Conservation (phyloP, 495 filamentous ascomycete species). For the Trichoderma parareesei region DNA sequence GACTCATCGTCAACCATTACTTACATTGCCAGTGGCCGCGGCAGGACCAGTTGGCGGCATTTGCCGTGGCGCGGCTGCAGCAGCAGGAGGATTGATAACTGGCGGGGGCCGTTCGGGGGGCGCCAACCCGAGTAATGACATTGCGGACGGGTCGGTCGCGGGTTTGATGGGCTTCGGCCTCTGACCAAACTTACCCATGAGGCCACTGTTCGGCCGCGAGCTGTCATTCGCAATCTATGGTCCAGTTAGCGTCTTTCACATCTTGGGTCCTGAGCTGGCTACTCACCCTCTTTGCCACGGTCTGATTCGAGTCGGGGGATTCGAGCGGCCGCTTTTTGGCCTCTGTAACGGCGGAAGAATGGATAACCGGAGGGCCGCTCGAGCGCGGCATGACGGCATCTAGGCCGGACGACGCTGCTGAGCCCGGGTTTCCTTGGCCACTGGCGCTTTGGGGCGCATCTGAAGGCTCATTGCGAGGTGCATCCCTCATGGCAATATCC, state of each 20-base stretch:
- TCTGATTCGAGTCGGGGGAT: constrained; percentile 18
- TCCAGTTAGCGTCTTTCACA: background rate
- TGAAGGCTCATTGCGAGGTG: constrained; percentile 9
- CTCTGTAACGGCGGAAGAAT: background rate
- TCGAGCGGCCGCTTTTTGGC: constrained; percentile 26
- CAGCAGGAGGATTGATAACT: constrained; percentile 10
- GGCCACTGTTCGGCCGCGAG: constrained; percentile 12
- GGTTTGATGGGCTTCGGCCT: constrained; percentile 18
- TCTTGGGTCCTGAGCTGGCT: background rate
- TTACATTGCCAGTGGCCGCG: constrained; percentile 6
- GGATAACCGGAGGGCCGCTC: constrained; percentile 5
- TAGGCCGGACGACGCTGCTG: background rate
- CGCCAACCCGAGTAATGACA: constrained; percentile 20
- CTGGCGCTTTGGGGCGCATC: constrained; percentile 1
- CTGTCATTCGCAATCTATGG: constrained; percentile 17
- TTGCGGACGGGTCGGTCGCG: constrained; percentile 23
- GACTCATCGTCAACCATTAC: background rate
- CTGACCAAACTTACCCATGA: constrained; percentile 11
- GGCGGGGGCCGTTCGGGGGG: constrained; percentile 12
- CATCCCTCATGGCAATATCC: constrained; percentile 26
- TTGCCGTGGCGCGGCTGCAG: constrained; percentile 13
- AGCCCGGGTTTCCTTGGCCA: background rate
- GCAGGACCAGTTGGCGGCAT: background rate
- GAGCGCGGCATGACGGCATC: constrained; percentile 1
- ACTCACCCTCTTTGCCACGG: constrained; percentile 28